Conservation (phyloP, 116 monocot species). For the Dioscorea cayenensis region DNA sequence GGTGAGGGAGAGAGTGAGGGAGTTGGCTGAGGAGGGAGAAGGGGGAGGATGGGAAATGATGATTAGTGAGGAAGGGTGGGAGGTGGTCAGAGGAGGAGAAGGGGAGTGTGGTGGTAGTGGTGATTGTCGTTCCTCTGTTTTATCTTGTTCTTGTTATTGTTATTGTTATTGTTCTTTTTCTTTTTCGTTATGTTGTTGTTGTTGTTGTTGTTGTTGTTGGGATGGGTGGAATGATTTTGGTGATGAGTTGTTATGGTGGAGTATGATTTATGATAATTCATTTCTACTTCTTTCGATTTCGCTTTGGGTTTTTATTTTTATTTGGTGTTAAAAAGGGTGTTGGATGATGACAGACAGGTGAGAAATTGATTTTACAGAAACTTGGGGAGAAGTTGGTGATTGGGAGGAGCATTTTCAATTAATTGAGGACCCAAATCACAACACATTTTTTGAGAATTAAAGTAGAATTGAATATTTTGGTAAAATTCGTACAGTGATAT, state of each 20-base stretch:
- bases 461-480: too few species aligned
- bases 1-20: slow-evolving; percentile 23
- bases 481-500: too few species aligned
- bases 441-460: too few species aligned
- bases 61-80: slow-evolving; percentile 17
- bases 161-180: background rate
- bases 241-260: background rate
- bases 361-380: too few species aligned
- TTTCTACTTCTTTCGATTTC: background rate
- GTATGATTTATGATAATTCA: background rate
- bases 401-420: too few species aligned
- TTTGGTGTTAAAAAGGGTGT: too few species aligned
- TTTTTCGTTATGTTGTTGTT: background rate
- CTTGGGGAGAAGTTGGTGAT: too few species aligned
- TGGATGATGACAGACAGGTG: too few species aligned
- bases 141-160: background rate
- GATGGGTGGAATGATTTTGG: too few species aligned
- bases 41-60: slow-evolving; percentile 11
- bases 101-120: background rate
- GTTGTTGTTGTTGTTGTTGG: too few species aligned
- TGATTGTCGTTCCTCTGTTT: background rate
- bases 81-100: slow-evolving; percentile 19
- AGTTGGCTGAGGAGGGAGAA: slow-evolving; percentile 7
- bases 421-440: too few species aligned
- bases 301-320: too few species aligned